phyloP scores from a whole-genome alignment of 176 grass and related monocot species.

The Avena atlantica region DNA sequence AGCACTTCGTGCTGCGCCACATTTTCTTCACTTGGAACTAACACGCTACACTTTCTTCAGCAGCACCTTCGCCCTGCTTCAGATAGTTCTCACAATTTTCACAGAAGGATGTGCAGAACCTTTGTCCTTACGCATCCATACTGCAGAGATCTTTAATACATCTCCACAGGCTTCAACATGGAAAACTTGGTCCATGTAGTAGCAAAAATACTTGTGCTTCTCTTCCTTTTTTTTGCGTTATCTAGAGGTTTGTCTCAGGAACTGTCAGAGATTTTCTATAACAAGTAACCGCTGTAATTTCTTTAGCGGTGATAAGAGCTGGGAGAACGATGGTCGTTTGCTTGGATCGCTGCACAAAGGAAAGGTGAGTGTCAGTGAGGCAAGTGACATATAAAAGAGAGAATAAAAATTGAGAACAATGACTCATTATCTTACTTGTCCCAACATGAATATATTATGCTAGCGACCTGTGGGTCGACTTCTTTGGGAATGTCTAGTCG shows the following conservation, averaged over 20 bases:
- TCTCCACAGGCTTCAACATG: slow-evolving; percentile 47
- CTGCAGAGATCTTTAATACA: slow-evolving; percentile 49
- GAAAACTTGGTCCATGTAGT: slow-evolving; percentile 43
- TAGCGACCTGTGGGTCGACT: slow-evolving; percentile 72
- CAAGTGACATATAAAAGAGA: slow-evolving; percentile 6
- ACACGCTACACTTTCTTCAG: slow-evolving; percentile 54
- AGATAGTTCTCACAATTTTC: slow-evolving; percentile 51
- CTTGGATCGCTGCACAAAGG: slow-evolving; percentile 72
- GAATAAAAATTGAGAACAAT: background rate
- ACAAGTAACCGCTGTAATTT: slow-evolving; percentile 71
- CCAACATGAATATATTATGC: slow-evolving; percentile 96
- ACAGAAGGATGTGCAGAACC: slow-evolving; percentile 52
- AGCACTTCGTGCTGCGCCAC: slow-evolving; percentile 57
- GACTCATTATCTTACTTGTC: slow-evolving; percentile 63
- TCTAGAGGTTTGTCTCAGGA: slow-evolving; percentile 38
- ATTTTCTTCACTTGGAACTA: slow-evolving; percentile 55
- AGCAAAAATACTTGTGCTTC: slow-evolving; percentile 39
- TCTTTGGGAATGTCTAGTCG: slow-evolving; percentile 87
- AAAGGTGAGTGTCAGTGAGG: background rate
- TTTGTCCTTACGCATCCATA: slow-evolving; percentile 58
- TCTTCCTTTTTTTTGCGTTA: background rate
- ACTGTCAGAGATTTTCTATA: slow-evolving; percentile 47
- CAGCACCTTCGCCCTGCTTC: slow-evolving; percentile 51
- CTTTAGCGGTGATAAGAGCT: slow-evolving; percentile 80
- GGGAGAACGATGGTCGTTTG: slow-evolving; percentile 86